phyloP scores from a whole-genome alignment of 1,139 yeast species.

The Hyphopichia buzzinii region DNA sequence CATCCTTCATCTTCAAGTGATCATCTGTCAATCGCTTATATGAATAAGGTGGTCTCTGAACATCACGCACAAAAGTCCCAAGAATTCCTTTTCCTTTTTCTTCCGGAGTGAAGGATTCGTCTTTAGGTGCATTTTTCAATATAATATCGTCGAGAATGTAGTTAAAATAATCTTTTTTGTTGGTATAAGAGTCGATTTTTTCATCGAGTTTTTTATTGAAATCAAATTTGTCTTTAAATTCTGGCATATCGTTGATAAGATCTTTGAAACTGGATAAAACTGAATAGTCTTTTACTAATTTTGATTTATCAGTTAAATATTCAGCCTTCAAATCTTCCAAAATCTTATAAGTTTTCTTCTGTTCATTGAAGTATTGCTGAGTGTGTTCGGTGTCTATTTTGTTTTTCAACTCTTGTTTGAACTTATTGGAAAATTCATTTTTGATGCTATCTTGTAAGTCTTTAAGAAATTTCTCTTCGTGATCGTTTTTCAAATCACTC shows the following conservation, averaged over 20 bases:
- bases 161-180: conserved; percentile 13
- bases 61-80: conserved; percentile 15
- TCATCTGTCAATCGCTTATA: conserved; percentile 13
- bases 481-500: conserved; percentile 11
- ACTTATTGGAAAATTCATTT: conserved; percentile 12
- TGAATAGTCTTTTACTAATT: conserved; percentile 16
- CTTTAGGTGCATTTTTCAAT: conserved; percentile 19
- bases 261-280: conserved; percentile 17
- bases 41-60: conserved; percentile 15
- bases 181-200: conserved; percentile 12
- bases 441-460: conserved; percentile 12
- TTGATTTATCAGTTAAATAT: conserved; percentile 17
- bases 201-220: conserved; percentile 13
- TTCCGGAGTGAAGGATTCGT: conserved; percentile 17
- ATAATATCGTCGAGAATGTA: conserved; percentile 18
- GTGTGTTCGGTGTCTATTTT: conserved; percentile 20
- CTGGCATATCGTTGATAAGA: conserved; percentile 9
- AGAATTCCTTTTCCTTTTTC: conserved; percentile 22
- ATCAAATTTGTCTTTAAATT: conserved; percentile 7
- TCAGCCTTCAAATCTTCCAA: conserved; percentile 21
- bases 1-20: conserved; percentile 19
- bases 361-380: conserved; percentile 16
- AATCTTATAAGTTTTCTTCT: conserved; percentile 17
- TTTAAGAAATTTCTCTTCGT: conserved; percentile 12
- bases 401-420: conserved; percentile 15